phyloP scores from a whole-genome alignment of 1,139 yeast genomes.

The Geotrichum phurueaensis region DNA sequence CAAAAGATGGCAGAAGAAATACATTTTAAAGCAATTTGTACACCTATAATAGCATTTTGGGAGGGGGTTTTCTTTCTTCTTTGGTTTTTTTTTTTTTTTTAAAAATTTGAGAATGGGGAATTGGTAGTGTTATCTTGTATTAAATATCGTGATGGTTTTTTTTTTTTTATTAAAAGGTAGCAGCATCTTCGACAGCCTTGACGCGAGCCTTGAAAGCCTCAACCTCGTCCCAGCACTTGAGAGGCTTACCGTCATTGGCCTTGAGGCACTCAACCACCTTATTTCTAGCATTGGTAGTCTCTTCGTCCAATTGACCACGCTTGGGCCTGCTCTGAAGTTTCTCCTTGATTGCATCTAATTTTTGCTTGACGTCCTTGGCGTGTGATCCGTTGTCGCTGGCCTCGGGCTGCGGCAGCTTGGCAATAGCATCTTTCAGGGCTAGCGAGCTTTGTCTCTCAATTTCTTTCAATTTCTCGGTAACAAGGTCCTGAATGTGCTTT shows the following conservation, averaged over 20 bases:
- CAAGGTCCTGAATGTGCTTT: slow-evolving; percentile 70
- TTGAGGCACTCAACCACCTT: slow-evolving; percentile 60
- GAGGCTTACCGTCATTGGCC: slow-evolving; percentile 63
- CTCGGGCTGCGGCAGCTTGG: slow-evolving; percentile 30
- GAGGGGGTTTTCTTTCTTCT: background rate
- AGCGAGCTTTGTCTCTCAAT: slow-evolving; percentile 56
- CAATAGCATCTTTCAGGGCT: slow-evolving; percentile 45
- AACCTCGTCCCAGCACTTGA: slow-evolving; percentile 86
- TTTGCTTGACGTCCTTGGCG: slow-evolving; percentile 28
- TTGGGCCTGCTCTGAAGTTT: slow-evolving; percentile 35
- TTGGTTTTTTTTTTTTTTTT: background rate
- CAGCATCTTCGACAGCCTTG: slow-evolving; percentile 14
- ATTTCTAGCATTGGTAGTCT: slow-evolving; percentile 45
- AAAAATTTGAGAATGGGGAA: background rate
- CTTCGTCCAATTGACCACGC: slow-evolving; percentile 37
- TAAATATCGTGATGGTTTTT: background rate
- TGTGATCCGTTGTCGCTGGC: slow-evolving; percentile 35
- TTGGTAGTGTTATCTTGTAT: background rate
- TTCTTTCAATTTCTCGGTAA: slow-evolving; percentile 56
- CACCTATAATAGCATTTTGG: background rate
- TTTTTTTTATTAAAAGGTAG: slow-evolving; percentile 2
- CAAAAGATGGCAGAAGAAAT: background rate
- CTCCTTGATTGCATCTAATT: slow-evolving; percentile 44
- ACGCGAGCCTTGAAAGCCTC: slow-evolving; percentile 54
- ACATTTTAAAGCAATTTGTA: background rate